Conservation (phyloP, 202 grass and related monocot genomes). For the Hordeum pubiflorum region DNA sequence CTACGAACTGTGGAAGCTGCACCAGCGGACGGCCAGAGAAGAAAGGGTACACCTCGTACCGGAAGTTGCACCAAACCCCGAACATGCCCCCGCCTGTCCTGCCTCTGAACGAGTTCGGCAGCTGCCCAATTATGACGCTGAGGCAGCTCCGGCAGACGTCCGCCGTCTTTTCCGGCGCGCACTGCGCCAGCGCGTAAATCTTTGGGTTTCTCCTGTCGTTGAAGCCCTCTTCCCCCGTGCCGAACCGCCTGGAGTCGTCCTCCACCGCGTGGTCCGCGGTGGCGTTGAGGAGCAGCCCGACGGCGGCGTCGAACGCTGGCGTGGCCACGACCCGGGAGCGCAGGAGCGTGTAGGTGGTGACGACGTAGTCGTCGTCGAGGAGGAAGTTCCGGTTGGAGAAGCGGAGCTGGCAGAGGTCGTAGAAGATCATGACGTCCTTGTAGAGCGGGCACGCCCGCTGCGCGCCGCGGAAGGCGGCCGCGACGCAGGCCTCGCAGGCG, state of each 20-base stretch:
- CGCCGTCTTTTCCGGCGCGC: conserved; percentile 32
- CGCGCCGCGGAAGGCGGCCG: conserved; percentile 21
- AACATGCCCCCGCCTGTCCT: conserved; percentile 30
- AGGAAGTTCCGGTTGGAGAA: conserved; percentile 49
- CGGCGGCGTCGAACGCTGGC: conserved; percentile 21
- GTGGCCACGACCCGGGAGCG: background rate
- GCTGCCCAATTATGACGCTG: background rate
- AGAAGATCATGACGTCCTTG: conserved; percentile 27
- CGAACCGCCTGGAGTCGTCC: conserved; percentile 19
- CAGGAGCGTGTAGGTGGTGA: background rate
- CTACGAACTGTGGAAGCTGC: conserved; percentile 23
- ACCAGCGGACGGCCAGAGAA: conserved; percentile 38
- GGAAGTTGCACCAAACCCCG: conserved; percentile 38
- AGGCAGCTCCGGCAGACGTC: conserved; percentile 35
- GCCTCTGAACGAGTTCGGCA: background rate
- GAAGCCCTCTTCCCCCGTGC: conserved; percentile 17
- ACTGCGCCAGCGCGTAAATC: conserved; percentile 55
- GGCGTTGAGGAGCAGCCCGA: conserved; percentile 23
- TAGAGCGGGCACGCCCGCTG: conserved; percentile 24
- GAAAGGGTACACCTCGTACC: conserved; percentile 56
- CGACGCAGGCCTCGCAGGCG: conserved; percentile 40
- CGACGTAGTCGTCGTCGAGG: conserved; percentile 18
- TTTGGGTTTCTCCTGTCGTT: background rate
- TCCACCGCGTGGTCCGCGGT: conserved; percentile 17
- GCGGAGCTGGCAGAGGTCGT: conserved; percentile 52